Evolutionary conservation across 1,139 yeast species (phyloP).

Genomic region (Petasospora rhodanensis): DNA sequence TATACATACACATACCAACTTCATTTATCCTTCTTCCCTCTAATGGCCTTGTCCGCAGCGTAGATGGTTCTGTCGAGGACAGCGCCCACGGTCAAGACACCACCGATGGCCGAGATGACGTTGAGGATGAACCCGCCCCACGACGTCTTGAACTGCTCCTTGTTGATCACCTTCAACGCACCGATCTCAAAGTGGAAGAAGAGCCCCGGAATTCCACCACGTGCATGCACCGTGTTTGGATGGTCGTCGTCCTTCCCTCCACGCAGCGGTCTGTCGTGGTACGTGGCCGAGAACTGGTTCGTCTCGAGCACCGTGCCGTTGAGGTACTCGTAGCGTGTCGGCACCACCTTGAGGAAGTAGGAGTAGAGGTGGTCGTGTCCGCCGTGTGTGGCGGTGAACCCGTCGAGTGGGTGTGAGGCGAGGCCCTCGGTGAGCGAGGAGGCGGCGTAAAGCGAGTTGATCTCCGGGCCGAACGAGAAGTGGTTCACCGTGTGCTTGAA

Average conservation of each 20-base stretch:
- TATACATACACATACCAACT: too few relatives aligned
- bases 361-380: conserved; percentile 63
- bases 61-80: conserved; percentile 82
- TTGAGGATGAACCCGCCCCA: conserved; percentile 87
- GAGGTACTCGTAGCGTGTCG: conserved; percentile 76
- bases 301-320: conserved; percentile 60
- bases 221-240: conserved; percentile 76
- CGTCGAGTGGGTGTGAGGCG: conserved; percentile 75
- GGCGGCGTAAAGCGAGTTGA: conserved; percentile 26
- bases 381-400: conserved; percentile 36
- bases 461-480: conserved; percentile 75
- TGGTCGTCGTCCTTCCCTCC: conserved; percentile 94
- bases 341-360: conserved; percentile 85
- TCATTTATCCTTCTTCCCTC: conserved; percentile 58
- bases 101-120: conserved; percentile 86
- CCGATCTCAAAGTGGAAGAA: conserved; percentile 87
- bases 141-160: conserved; percentile 70
- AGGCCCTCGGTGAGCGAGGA: conserved; percentile 21
- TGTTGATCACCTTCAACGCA: conserved; percentile 86
- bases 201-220: conserved; percentile 90
- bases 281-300: conserved; percentile 87
- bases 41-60: conserved; percentile 79
- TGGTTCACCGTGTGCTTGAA: conserved; percentile 73
- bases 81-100: conserved; percentile 89
- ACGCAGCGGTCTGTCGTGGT: conserved; percentile 74